Evolutionary conservation across 2,329 filamentous ascomycete genomes (phyloP).

Genomic region (Ilyonectria mors-panacis): DNA sequence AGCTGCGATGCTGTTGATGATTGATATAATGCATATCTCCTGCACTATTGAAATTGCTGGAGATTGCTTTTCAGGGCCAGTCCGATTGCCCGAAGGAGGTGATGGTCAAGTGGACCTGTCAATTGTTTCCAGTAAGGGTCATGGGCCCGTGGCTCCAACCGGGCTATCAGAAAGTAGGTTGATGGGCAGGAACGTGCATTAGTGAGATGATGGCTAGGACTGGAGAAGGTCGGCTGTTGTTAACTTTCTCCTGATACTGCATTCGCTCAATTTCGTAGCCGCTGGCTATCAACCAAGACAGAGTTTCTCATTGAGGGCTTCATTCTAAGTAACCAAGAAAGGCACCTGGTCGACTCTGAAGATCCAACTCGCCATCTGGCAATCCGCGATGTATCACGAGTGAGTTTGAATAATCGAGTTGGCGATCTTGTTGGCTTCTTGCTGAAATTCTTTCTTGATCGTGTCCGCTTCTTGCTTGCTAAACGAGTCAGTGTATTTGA

Average conservation of each 20-base stretch:
- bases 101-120: too few relatives aligned
- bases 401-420: constrained; percentile 3
- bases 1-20: too few relatives aligned
- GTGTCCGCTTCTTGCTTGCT: constrained; percentile 37
- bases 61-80: too few relatives aligned
- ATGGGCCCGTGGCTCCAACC: too few relatives aligned
- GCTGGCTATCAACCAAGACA: not conserved
- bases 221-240: not conserved
- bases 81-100: too few relatives aligned
- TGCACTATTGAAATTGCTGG: too few relatives aligned
- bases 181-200: too few relatives aligned
- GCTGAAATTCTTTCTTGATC: constrained; percentile 37
- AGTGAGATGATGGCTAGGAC: too few relatives aligned
- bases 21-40: too few relatives aligned
- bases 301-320: not conserved
- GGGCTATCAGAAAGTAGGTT: too few relatives aligned
- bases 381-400: not conserved
- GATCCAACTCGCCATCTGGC: not conserved
- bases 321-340: not conserved
- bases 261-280: not conserved
- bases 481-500: constrained; percentile 42
- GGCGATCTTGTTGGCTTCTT: constrained; percentile 39
- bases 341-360: not conserved
- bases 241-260: not conserved
- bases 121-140: too few relatives aligned